Evolutionary conservation across 1,284 basidiomycete genomes (phyloP).

Genomic region (Stygiomarasmius scandens): DNA sequence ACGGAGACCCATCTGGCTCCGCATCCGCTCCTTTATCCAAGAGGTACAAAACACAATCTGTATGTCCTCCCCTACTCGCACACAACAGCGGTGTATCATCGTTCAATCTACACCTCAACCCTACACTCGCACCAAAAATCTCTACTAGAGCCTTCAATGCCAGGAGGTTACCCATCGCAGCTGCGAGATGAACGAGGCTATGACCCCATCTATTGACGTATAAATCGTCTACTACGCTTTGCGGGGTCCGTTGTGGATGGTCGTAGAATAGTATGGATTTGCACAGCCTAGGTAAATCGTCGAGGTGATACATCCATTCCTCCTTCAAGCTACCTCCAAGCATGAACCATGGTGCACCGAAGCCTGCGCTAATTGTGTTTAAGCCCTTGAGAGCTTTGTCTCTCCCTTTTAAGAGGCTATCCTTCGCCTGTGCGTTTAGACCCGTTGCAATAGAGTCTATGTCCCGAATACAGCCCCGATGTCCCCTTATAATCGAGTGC

Average conservation of each 20-base stretch:
- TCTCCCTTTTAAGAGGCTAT: too few relatives aligned
- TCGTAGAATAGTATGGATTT: too few relatives aligned
- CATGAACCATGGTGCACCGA: too few relatives aligned
- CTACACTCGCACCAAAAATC: conserved; percentile 5
- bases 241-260: too few relatives aligned
- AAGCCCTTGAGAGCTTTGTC: too few relatives aligned
- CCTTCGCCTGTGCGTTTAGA: too few relatives aligned
- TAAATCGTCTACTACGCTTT: conserved; percentile 3
- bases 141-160: conserved; percentile 8
- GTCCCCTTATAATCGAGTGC: conserved; percentile 4
- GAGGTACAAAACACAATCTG: conserved; percentile 7
- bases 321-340: too few relatives aligned
- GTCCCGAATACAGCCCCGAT: conserved; percentile 9
- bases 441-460: not conserved
- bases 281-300: too few relatives aligned
- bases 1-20: conserved; percentile 1
- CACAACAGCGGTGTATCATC: conserved; percentile 9
- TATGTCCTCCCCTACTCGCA: conserved; percentile 11
- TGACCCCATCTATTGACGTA: conserved; percentile 13
- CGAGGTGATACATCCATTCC: too few relatives aligned
- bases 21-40: conserved; percentile 6
- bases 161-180: not conserved
- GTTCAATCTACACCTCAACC: not conserved
- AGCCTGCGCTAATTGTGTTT: too few relatives aligned
- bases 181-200: conserved; percentile 11